Base-by-base conservation (phyloP, 1,284 basidiomycete species). In the Rhodofomes roseus region DNA sequence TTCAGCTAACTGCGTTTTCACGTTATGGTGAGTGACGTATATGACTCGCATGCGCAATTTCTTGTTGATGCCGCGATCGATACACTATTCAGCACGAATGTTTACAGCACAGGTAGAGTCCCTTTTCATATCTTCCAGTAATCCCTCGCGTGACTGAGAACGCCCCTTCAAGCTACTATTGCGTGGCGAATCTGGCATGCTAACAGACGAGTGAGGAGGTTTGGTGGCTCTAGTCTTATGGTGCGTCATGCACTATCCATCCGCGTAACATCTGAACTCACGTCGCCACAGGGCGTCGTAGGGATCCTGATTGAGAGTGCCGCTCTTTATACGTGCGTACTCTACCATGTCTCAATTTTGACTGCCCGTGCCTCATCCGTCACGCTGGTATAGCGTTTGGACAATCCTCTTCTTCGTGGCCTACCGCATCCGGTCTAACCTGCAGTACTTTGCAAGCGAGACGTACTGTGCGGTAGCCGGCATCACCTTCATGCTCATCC, bases 291-390 rank as follows among this genome's bases (percentile, higher is more conserved):
- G 50, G 50, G 50, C 27, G 50, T 52, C 31, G 9, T 52, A 23
- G 50, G 50, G 22, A 52, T 52, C 29, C 50, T 52, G 18, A 37
- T 52, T n/a, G 50, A 52, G 29, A 52, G 50, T 52, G 50, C 50
- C 50, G 50, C 50, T 52, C 50, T 52, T 36, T 52, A 52, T 34
- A 52, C 50, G 50, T 52, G 34, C 50, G 50, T 51, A n/a, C 43
- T 23, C 9, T 9, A 20, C n/a, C n/a, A n/a, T n/a, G n/a, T n/a
- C n/a, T n/a, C n/a, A n/a, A n/a, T n/a, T n/a, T n/a, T n/a, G n/a
- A n/a, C n/a, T 1, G 20, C 12, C 4, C 48, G 14, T n/a, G 14
- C 27, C 27, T 8, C 48, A 31, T 51, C 11, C 31, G 18, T 48
- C 25, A 27, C 2, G 12, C 31, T n/a, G 2, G 1, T 7, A n/a